Evolutionary conservation across 345 rosid species (phyloP), one percentile per base, ranked within the genome.

Genomic region (Salix purpurea): DNA sequence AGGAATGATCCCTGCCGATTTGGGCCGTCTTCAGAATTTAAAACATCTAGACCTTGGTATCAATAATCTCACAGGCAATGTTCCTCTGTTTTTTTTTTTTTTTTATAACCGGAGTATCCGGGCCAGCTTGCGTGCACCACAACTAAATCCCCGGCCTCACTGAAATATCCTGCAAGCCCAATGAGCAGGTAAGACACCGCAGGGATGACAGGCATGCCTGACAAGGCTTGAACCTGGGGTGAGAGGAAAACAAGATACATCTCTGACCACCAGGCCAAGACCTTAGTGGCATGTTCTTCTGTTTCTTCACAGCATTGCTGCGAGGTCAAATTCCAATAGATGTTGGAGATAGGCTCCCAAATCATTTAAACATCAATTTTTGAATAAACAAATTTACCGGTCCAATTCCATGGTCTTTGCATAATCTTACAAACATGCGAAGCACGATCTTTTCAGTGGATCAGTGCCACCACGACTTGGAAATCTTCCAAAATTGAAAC

Each of bases 371-470:
- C 30, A 79, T 86, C 77, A 81, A 79, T 78, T 28, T 84, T 40
- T 84, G 88, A 71, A 24, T 83, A 37, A 86, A 86, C 66, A 82
- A 83, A n/a, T 86, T 82, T 26, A 79, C 37, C 0, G 88, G 88
- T 34, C 26, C 69, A 69, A 83, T 83, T 74, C 88, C 88, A 26
- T 78, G 74, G 36, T 86, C 88, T 74, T 32, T 86, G 60, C 76
- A 86, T 74, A 86, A 83, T 30, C 77, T 81, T 79, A 83, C 88
- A 71, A 79, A 81, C 69, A 81, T 86, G 2, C 46, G 73, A 60
- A 70, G 79, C 7, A 60, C 14, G 83, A 83, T 37, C 85, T 77
- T 73, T 65, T 86, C n/a, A 78, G 84, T 64, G 88, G 86, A 30
- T 78, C 82, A 18, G 74, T 83, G 72, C 85, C 88, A 0, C 13